Percentiles rank a stretch among this genome's conserved stretches.
These are phyloP conservation scores for Exobasidium cylindrosporum DNA, from an alignment of 1,284 basidiomycete species.

Conservation along the genomic window DNA sequence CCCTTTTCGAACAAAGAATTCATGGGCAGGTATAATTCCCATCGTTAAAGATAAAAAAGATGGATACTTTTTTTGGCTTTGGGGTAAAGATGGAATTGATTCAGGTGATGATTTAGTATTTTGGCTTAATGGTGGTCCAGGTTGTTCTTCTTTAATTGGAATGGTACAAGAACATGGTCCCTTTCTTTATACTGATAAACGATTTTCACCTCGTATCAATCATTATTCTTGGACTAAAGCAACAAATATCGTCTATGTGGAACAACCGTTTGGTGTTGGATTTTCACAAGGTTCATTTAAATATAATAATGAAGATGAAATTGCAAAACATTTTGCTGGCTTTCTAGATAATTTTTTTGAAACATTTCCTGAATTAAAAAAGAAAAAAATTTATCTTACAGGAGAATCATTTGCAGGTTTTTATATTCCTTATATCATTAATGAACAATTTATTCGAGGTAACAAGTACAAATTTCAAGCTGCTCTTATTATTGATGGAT, in stretches of 20 bases:
- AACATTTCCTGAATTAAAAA: conserved; percentile 32
- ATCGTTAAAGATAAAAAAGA: too few species aligned
- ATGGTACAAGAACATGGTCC: conserved; percentile 80
- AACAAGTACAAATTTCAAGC: conserved; percentile 35
- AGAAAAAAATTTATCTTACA: conserved; percentile 35
- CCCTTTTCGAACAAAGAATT: conserved; percentile 3
- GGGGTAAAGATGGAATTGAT: conserved; percentile 70
- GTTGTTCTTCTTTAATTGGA: conserved; percentile 75
- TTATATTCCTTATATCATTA: conserved; percentile 58
- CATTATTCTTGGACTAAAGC: conserved; percentile 77
- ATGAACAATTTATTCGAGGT: conserved; percentile 13
- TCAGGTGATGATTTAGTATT: conserved; percentile 71
- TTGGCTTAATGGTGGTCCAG: conserved; percentile 63
- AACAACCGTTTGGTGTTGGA: conserved; percentile 80
- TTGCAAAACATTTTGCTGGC: conserved; percentile 52
- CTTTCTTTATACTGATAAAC: conserved; percentile 65
- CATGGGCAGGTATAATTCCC: conserved; percentile 1
- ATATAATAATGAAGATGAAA: conserved; percentile 57
- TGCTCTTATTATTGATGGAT: neutral
- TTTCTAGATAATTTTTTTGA: conserved; percentile 42
- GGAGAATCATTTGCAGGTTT: conserved; percentile 83
- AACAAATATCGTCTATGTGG: conserved; percentile 68
- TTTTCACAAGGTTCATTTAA: conserved; percentile 71
- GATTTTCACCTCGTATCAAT: conserved; percentile 66
- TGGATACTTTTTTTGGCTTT: conserved; percentile 77